A percentile compares a stretch with the other conserved stretches of the same genome.
Evolutionary conservation across 2,329 filamentous ascomycete species (phyloP).

Genomic region (Sarocladium brachiariae): DNA sequence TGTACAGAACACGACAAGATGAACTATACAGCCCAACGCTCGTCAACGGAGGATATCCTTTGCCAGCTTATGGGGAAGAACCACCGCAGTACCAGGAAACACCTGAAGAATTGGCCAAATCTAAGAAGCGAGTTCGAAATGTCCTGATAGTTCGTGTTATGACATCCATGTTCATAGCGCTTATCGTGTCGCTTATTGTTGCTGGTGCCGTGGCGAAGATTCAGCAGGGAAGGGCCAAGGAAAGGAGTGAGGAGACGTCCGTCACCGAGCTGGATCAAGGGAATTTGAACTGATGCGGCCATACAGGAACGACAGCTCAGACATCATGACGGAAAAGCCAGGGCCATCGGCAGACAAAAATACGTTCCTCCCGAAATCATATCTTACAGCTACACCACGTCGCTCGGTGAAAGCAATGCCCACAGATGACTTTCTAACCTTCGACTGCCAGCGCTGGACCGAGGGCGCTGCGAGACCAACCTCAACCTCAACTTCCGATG

Average conservation of each 20-base stretch:
- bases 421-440: neutral
- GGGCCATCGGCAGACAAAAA: neutral
- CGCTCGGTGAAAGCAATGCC: no score
- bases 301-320: neutral
- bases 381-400: neutral
- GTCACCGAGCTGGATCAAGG: neutral
- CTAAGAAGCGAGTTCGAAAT: constrained; percentile 8
- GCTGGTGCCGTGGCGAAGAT: constrained; percentile 12
- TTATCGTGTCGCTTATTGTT: constrained; percentile 10
- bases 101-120: constrained; percentile 2
- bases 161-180: constrained; percentile 10
- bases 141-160: constrained; percentile 7
- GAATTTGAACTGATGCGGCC: neutral
- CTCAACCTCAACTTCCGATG: neutral
- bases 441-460: constrained; percentile 5
- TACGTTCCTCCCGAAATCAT: neutral
- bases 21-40: constrained; percentile 7
- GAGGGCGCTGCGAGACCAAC: neutral
- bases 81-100: constrained; percentile 11
- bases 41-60: neutral
- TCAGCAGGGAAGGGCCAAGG: neutral
- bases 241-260: constrained; percentile 3
- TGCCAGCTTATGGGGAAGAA: constrained; percentile 10
- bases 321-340: neutral
- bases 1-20: constrained; percentile 9